Percentiles rank a stretch among this genome's conserved stretches.
Evolutionary conservation across 805 yeast genomes (phyloP).

Genomic region (Tetrapisispora arboricola): DNA sequence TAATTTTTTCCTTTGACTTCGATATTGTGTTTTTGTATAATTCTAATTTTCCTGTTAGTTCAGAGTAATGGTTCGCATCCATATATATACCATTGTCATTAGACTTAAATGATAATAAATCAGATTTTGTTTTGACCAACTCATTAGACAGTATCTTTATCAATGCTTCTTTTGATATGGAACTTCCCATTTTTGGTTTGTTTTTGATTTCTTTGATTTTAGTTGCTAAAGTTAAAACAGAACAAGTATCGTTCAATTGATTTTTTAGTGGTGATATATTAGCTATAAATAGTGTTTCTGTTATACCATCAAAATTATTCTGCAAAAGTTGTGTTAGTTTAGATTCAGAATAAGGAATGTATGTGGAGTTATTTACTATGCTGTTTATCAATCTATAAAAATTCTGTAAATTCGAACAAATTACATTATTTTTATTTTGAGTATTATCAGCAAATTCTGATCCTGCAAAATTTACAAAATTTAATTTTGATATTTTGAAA

Average conservation of each 20-base stretch:
- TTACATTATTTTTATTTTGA: constrained; percentile 66
- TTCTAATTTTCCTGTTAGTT: constrained; percentile 38
- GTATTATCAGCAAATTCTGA: constrained; percentile 96
- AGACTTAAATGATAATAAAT: constrained; percentile 47
- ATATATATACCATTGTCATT: constrained; percentile 52
- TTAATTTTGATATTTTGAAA: constrained; percentile 34
- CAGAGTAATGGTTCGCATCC: constrained; percentile 49
- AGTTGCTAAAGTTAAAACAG: constrained; percentile 79
- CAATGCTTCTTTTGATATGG: constrained; percentile 43
- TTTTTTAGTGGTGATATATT: constrained; percentile 75
- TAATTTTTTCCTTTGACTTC: constrained; percentile 35
- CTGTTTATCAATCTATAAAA: constrained; percentile 82
- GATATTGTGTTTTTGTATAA: constrained; percentile 39
- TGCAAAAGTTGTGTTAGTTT: constrained; percentile 65
- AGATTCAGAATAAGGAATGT: constrained; percentile 78
- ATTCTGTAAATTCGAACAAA: constrained; percentile 40
- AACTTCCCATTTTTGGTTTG: constrained; percentile 52
- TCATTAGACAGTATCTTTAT: constrained; percentile 36
- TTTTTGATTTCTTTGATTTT: constrained; percentile 74
- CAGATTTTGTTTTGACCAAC: constrained; percentile 41
- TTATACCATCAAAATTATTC: constrained; percentile 77
- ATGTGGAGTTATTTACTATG: constrained; percentile 43
- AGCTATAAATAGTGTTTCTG: constrained; percentile 78
- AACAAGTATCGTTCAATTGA: constrained; percentile 66
- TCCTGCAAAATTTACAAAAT: constrained; percentile 90